Base-by-base conservation (phyloP, 176 grass and related monocot genomes). In the Rhipidocladum racemiflorum region DNA sequence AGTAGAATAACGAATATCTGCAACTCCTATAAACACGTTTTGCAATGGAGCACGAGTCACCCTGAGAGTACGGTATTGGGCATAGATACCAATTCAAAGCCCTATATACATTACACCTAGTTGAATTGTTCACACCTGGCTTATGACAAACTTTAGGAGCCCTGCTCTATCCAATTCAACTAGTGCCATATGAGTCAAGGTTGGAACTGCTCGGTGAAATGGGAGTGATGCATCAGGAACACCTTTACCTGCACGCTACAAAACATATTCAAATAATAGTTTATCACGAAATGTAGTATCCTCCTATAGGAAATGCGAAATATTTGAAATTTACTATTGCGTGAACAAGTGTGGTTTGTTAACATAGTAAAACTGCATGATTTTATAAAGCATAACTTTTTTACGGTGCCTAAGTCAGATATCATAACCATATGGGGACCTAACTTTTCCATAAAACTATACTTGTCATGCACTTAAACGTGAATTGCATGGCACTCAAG, bases 111-210 rank as follows among this genome's bases (percentile, higher is more conserved):
- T 46, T 46, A 46, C 12, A 46, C 12, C 3, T 67, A 70, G 61
- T 66, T 63, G 55, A 53, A 70, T 40, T 56, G n/a, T 55, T 53
- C 88, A 66, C 42, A 97, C 95, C 95, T 97, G 95, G 64, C 95
- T 97, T 73, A 97, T 94, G 71, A 97, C 78, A 71, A 97, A 97
- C 70, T 97, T 97, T 15, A 97, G 78, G 60, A 91, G 62, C 66
- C 92, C 92, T 61, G 67, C 75, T 81, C 76, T 92, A 76, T 97
- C 95, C 81, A 97, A 80, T 84, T 89, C 88, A 80, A 97, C 95
- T 56, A 97, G 81, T 55, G 92, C 90, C 95, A 97, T 94, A 87
- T 97, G 95, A 75, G 95, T 94, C 70, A 93, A 83, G 76, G 84
- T 97, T 65, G 95, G 95, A 87, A 85, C 90, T 56, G 95, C 95